Percentiles rank a stretch among this genome's conserved stretches.
phyloP scores from a whole-genome alignment of 1,284 basidiomycete genomes.

The Vanrija sp. region DNA sequence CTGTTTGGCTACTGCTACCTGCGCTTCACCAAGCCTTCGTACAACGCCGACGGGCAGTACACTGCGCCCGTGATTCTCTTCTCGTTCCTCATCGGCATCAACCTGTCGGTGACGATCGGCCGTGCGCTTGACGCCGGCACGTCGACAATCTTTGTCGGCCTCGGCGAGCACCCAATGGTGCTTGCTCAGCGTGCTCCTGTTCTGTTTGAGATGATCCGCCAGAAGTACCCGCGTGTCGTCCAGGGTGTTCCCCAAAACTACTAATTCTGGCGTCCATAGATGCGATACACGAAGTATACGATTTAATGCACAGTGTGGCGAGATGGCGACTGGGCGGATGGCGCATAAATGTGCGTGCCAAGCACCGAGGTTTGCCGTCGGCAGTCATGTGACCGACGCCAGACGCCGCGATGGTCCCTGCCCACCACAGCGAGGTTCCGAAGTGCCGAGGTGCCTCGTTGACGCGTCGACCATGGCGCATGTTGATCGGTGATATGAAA shows the following conservation, averaged over 20 bases:
- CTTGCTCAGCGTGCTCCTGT: slow-evolving; percentile 68
- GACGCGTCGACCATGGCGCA: no score
- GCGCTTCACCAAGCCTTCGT: slow-evolving; percentile 63
- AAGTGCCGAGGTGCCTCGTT: no score
- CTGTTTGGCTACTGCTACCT: slow-evolving; percentile 80
- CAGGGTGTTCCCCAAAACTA: slow-evolving; percentile 28
- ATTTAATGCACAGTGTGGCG: no score
- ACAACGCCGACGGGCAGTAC: slow-evolving; percentile 68
- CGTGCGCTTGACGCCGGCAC: slow-evolving; percentile 56
- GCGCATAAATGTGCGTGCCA: no score
- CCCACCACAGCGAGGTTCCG: no score
- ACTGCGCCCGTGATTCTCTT: slow-evolving; percentile 73
- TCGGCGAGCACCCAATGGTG: slow-evolving; percentile 70
- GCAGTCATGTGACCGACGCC: no score
- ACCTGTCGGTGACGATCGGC: slow-evolving; percentile 42
- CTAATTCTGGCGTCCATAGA: neutral
- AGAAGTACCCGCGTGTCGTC: slow-evolving; percentile 48
- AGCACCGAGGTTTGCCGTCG: no score
- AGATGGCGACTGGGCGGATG: no score
- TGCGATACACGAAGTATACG: no score
- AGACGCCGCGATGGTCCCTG: no score
- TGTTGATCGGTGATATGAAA: no score
- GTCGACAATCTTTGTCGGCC: slow-evolving; percentile 78
- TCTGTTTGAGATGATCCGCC: slow-evolving; percentile 51
- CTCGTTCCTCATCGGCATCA: slow-evolving; percentile 71